These are phyloP conservation scores for Vigna unguiculata DNA, from an alignment of 306 rosid species.

Conservation along the genomic window DNA sequence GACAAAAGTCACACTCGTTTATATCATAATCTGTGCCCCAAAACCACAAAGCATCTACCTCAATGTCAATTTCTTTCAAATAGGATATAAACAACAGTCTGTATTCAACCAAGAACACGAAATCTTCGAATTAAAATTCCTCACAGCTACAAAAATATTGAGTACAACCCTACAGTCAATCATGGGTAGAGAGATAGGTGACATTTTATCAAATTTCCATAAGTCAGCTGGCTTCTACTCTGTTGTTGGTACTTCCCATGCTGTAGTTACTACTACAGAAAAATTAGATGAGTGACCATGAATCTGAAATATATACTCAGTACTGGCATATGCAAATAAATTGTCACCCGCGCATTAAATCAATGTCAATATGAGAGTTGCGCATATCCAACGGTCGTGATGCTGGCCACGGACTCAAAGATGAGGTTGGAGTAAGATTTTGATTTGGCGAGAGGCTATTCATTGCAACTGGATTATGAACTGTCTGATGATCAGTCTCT, in stretches of 20 bases:
- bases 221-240: slow-evolving; percentile 62
- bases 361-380: slow-evolving; percentile 83
- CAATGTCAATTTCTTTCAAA: slow-evolving; percentile 22
- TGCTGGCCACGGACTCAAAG: slow-evolving; percentile 74
- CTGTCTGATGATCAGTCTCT: slow-evolving; percentile 66
- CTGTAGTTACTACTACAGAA: slow-evolving; percentile 55
- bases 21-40: not conserved
- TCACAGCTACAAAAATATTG: slow-evolving; percentile 56
- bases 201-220: slow-evolving; percentile 41
- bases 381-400: slow-evolving; percentile 81
- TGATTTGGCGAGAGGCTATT: slow-evolving; percentile 59
- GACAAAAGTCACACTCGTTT: slow-evolving; percentile 9
- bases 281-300: slow-evolving; percentile 59
- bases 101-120: slow-evolving; percentile 30
- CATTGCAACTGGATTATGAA: slow-evolving; percentile 58
- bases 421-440: slow-evolving; percentile 63
- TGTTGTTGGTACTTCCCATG: slow-evolving; percentile 48
- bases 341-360: slow-evolving; percentile 91
- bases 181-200: slow-evolving; percentile 54
- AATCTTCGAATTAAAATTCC: slow-evolving; percentile 48
- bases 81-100: slow-evolving; percentile 20
- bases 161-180: slow-evolving; percentile 55
- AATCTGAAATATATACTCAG: slow-evolving; percentile 53
- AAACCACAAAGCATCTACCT: slow-evolving; percentile 28
- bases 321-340: slow-evolving; percentile 32